These are phyloP conservation scores for Lachancea fermentati DNA, from an alignment of 805 yeast genomes.

Conservation along the genomic window DNA sequence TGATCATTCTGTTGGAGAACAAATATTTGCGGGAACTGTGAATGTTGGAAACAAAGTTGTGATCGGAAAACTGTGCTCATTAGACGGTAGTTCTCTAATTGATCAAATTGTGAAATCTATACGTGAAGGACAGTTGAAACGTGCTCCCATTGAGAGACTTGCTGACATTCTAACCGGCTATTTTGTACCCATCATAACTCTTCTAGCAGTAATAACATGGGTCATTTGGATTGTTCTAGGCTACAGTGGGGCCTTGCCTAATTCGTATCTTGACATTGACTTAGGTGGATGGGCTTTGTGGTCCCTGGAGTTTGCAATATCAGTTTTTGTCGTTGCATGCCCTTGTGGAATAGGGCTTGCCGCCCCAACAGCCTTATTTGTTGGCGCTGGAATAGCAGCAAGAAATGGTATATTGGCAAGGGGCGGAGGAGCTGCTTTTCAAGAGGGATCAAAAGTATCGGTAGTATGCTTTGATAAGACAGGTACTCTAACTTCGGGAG, in stretches of 20 bases:
- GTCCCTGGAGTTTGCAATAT: conserved; percentile 71
- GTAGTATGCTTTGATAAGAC: conserved; percentile 74
- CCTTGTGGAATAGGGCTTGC: conserved; percentile 85
- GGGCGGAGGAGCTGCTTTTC: conserved; percentile 81
- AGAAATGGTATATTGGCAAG: conserved; percentile 67
- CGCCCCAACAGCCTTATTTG: conserved; percentile 78
- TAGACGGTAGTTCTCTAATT: conserved; percentile 59
- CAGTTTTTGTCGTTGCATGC: conserved; percentile 79
- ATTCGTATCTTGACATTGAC: conserved; percentile 51
- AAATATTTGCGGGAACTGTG: conserved; percentile 66
- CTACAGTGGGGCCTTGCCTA: conserved; percentile 47
- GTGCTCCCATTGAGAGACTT: conserved; percentile 67
- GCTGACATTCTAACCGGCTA: conserved; percentile 66
- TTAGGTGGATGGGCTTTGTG: conserved; percentile 73
- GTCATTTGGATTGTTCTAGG: conserved; percentile 62
- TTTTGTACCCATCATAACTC: conserved; percentile 65
- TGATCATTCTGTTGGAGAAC: conserved; percentile 52
- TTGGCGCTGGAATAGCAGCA: conserved; percentile 76
- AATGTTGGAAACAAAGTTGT: conserved; percentile 54
- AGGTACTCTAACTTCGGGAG: conserved; percentile 66
- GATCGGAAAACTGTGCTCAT: conserved; percentile 48
- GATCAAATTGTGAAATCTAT: conserved; percentile 68
- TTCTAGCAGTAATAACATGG: conserved; percentile 61
- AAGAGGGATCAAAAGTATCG: conserved; percentile 61
- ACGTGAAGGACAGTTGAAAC: conserved; percentile 63